Evolutionary conservation across 805 yeast genomes (phyloP), one percentile per base, ranked within the genome.

Genomic region (Torulaspora maleeae): DNA sequence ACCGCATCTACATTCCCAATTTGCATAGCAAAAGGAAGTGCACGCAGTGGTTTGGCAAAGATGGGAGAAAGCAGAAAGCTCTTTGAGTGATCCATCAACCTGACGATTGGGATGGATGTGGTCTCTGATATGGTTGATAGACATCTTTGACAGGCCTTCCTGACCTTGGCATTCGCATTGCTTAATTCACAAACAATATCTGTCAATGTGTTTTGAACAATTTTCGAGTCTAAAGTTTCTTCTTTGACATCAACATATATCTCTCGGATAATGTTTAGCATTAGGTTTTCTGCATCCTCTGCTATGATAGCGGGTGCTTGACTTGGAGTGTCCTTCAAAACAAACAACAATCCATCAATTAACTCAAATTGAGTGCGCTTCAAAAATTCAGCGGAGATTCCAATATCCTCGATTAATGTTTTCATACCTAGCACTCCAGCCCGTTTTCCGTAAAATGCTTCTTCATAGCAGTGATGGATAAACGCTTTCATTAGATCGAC

Each of bases 11-110:
- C 90, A 63, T 93, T 90, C 29, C 99, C 99, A 45, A 93, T 93
- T 68, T 95, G 99, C 96, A 91, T 93, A 4, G 96, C 93, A 69
- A 95, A 93, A 0, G 99, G 99, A 50, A 93, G 73, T 0, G 99
- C 99, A 51, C 99, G 75, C 47, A 93, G 68, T 0, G 99, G 99
- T 61, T 93, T 93, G 3, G 96, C 96, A 71, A 93, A 95, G 17
- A 93, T 93, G 5, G 99, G 98, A 0, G 95, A 86, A 38, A 93
- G 68, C 24, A 95, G 70, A 20, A 90, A 79, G 38, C 80, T 82
- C 56, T 89, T 87, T 43, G 95, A 90, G 15, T 91, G 90, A 4
- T 81, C 78, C 65, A 95, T 81, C 55, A 95, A 77, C 1, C 81
- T 77, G 1, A 91, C 77, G 36, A 87, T 74, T 1, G 95, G 78